Conservation (phyloP, 2,329 filamentous ascomycete species). For the Hyphodiscus sp. region DNA sequence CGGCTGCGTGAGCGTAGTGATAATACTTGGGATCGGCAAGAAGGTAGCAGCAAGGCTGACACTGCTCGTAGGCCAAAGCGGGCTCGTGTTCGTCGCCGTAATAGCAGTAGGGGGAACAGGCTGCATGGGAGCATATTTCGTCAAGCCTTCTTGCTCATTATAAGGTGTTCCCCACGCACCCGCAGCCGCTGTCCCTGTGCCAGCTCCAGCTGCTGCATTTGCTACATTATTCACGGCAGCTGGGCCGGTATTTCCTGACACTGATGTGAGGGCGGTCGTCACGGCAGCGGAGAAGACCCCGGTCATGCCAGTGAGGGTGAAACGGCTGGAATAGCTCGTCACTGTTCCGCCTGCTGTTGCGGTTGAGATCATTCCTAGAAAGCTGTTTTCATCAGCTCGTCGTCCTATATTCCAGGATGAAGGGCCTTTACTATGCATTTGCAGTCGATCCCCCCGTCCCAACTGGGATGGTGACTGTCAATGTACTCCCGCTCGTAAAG, state of each 20-base stretch:
- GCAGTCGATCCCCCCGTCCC: conserved; percentile 20
- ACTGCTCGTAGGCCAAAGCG: conserved; percentile 31
- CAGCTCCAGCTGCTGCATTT: conserved; percentile 3
- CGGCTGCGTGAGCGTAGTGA: conserved; percentile 32
- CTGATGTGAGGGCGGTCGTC: conserved; percentile 28
- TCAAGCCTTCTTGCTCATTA: conserved; percentile 31
- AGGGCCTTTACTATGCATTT: conserved; percentile 29
- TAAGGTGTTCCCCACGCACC: conserved; percentile 28
- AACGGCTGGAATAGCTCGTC: conserved; percentile 55
- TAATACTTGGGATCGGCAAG: conserved; percentile 26
- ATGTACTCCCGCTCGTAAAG: conserved; percentile 18
- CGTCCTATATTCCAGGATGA: neutral
- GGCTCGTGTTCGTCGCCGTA: conserved; percentile 32
- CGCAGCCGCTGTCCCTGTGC: conserved; percentile 9
- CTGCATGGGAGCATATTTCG: conserved; percentile 36
- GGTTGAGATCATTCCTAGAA: conserved; percentile 51
- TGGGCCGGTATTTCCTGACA: conserved; percentile 34
- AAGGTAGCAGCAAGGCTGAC: conserved; percentile 30
- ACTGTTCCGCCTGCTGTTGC: conserved; percentile 47
- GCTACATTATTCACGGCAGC: conserved; percentile 18
- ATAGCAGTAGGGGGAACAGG: conserved; percentile 32
- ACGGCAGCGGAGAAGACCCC: conserved; percentile 46
- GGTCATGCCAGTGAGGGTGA: conserved; percentile 59
- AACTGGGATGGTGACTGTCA: conserved; percentile 24
- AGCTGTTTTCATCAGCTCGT: conserved; percentile 34